Base-by-base conservation (phyloP, 768 basidiomycete genomes). In the Lactarius tabidus region DNA sequence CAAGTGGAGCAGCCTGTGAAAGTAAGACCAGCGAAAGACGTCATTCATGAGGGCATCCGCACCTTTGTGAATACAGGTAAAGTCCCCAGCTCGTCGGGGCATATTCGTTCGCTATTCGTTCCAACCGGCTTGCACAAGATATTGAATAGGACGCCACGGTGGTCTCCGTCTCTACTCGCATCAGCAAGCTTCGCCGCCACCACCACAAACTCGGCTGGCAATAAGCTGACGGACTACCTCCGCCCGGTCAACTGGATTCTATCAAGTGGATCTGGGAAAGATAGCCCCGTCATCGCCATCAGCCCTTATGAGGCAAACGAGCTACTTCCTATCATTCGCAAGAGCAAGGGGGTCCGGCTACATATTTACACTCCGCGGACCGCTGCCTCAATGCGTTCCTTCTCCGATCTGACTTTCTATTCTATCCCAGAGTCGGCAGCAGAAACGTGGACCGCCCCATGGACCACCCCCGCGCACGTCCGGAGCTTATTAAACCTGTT, bases 161-260 rank as follows among this genome's bases (percentile, higher is more conserved):
- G 67, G 67, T 62, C 57, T 2, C 64, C 59, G 0, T 61, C 55
- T 43, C 65, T 60, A 36, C 41, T 62, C 5, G 56, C 67, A 6
- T 62, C 65, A 6, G 26, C 12, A 14, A 65, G 62, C 33, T 68
- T 68, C 28, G 31, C 4, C 12, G 62, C 23, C 18, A 68, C 65
- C 8, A 29, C 29, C 20, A n/a, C 28, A 10, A 23, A 29, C 12
- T 53, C 51, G 4, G 26, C 26, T 3, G n/a, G 56, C 15, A 1
- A 1, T 6, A 2, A 15, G 5, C 20, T 68, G 1, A 62, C 39
- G 3, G 67, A 68, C 28, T 68, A 68, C 26, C 56, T 67, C 20
- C 66, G 66, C 12, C 66, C 64, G 1, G 26, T 66, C 20, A 63
- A 62, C 23, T 66, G 65, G 65, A 59, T 66, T 6, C 45, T 66